These are phyloP conservation scores for Phytophthora tubulina DNA, from an alignment of 352 stramenopile species.

Conservation along the genomic window DNA sequence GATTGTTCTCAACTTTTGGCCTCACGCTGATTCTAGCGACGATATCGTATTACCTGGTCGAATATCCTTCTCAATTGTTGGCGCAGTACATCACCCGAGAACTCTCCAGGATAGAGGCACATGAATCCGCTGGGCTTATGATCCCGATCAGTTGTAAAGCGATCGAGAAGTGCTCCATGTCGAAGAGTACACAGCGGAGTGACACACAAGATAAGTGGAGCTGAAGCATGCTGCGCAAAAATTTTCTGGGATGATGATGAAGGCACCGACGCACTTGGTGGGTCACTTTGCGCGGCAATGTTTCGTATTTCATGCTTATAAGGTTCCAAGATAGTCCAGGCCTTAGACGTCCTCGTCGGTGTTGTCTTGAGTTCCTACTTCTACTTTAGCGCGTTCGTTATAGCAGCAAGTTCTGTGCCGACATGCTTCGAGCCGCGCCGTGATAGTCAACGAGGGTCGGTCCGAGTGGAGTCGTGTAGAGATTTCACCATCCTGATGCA, in stretches of 20 bases:
- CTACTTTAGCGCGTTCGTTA: background rate
- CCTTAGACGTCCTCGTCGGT: background rate
- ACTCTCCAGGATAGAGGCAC: slow-evolving; percentile 8
- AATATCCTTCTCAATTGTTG: slow-evolving; percentile 51
- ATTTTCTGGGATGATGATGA: no score
- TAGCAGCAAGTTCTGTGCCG: background rate
- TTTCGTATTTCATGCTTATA: no score
- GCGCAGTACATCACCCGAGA: slow-evolving; percentile 32
- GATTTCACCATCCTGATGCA: background rate
- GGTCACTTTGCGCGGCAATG: no score
- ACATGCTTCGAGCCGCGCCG: background rate
- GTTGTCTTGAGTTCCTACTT: background rate
- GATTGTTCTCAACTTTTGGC: slow-evolving; percentile 35
- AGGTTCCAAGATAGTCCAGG: no score
- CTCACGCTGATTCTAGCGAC: slow-evolving; percentile 43
- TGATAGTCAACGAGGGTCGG: background rate
- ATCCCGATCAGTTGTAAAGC: no score
- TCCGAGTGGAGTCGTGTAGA: background rate
- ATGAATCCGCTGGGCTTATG: no score
- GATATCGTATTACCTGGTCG: slow-evolving; percentile 47
- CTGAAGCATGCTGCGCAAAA: no score
- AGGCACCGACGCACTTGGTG: no score
- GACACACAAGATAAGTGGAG: no score
- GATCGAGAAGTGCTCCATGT: no score
- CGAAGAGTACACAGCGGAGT: no score